Conservation (phyloP, 1,139 yeast genomes). For the Saccharomyces hybrid region DNA sequence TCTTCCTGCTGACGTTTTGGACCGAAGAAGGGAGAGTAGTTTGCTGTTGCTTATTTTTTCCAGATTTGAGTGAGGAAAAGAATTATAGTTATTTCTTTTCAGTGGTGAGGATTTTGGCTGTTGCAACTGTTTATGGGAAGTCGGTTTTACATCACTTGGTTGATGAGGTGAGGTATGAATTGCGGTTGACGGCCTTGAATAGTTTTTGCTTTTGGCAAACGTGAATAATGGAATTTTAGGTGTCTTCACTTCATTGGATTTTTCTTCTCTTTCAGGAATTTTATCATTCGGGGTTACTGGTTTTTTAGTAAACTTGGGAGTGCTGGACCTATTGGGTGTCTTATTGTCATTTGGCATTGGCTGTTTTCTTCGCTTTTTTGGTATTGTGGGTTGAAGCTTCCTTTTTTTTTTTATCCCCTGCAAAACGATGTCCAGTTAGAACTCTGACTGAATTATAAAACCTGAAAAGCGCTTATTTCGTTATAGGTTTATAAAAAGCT, state of each 20-base stretch:
- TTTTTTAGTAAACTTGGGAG: background rate
- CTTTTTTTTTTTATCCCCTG: background rate
- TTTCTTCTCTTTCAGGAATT: background rate
- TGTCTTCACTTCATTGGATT: background rate
- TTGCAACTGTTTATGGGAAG: background rate
- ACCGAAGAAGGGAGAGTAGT: conserved; percentile 3
- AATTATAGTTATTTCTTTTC: background rate
- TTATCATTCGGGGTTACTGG: background rate
- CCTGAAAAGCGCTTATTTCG: background rate
- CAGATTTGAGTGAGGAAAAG: background rate
- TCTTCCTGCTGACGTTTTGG: conserved; percentile 1
- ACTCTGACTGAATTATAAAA: background rate
- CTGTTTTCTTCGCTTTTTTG: background rate
- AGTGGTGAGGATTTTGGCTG: background rate
- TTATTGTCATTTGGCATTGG: background rate
- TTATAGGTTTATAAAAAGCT: background rate
- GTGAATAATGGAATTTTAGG: background rate
- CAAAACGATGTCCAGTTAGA: background rate
- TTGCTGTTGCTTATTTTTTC: background rate
- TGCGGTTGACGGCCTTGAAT: background rate
- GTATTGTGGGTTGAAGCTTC: background rate
- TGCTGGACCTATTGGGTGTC: background rate
- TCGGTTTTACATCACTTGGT: background rate
- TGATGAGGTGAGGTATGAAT: background rate
- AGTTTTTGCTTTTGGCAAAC: background rate